Evolutionary conservation across 2,329 filamentous ascomycete species (phyloP), one percentile per base, ranked within the genome.

Genomic region (Triangularia setosa): DNA sequence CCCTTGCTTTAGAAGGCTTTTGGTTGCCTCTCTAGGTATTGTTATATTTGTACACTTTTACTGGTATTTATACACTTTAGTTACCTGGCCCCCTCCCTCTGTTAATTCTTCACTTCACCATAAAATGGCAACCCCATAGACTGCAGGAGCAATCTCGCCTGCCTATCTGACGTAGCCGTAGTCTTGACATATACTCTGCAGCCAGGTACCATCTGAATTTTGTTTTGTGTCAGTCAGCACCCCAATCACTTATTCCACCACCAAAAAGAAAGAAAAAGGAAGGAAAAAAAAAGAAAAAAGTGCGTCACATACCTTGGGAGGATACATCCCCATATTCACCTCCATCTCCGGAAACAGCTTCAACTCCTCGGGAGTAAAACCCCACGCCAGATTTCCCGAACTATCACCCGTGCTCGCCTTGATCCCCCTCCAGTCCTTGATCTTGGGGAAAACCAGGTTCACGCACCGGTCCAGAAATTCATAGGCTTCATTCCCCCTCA

Each of bases 271-370:
- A n/a, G n/a, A n/a, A n/a, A n/a, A n/a, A n/a, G n/a, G n/a, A n/a
- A n/a, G n/a, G n/a, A n/a, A n/a, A n/a, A n/a, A n/a, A n/a, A n/a
- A n/a, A n/a, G n/a, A n/a, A n/a, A n/a, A n/a, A n/a, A n/a, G n/a
- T n/a, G n/a, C n/a, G n/a, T 7, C 44, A 52, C 61, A 66, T 33
- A 71, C 69, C 65, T 81, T 81, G 62, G 82, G 77, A 54, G 84
- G 84, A 72, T 86, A 87, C 79, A 87, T 83, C 83, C 87, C 58
- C 74, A 95, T 97, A 80, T 97, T 97, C 72, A 92, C 87, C 78
- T 97, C 93, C 55, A 99, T 86, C 80, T 99, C 95, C 0, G 95
- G 95, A 79, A 98, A 99, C 69, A 91, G 81, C 59, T 90, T 87
- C 72, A 97, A 87, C 70, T 90, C 87, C 64, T 92, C 88, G 4